Base-by-base conservation (phyloP, 148 eudicot genomes). In the Camellia sinensis region DNA sequence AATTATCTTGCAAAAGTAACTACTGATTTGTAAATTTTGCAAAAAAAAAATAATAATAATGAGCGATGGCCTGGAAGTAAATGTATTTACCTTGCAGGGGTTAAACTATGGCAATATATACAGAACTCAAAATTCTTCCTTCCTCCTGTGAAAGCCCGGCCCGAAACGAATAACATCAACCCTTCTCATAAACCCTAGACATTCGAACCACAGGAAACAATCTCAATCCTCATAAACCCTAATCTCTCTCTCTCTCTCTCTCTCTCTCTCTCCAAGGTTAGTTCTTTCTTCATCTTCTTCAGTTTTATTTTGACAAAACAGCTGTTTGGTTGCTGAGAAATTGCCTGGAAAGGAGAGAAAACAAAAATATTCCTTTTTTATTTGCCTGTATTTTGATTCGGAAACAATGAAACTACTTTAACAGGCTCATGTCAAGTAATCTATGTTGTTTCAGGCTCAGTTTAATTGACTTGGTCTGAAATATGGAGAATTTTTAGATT, bases 141-240 rank as follows among this genome's bases (percentile, higher is more conserved):
- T 54, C 19, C 50, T 72, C 75, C 57, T 48, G 59, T 54, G 12
- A 50, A 50, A 50, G 56, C 37, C 60, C 75, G 75, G 75, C 75
- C 63, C 77, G 57, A 53, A 53, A 73, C 62, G 9, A 73, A 73
- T 60, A 60, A 4, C 19, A 3, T 5, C 18, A 18, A 60, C 63
- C 72, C 18, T 29, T 29, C 52, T 44, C 48, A 43, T 29, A 68
- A 68, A 74, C 78, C 78, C 78, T 74, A 74, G 78, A 57, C 37
- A 60, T n/a, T 11, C 48, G 66, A 77, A n/a, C 79, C 79, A 22
- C 41, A 1, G 41, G 37, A 64, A 41, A 64, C 67, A 64, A 64
- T 7, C 6, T 8, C 41, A 64, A 64, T 19, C 6, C 41, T 21
- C 37, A 14, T 8, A 48, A 8, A 45, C n/a, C 43, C 7, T 22